Base-by-base conservation (phyloP, 2,329 filamentous ascomycete species). In the Trichoderma oligosporum region DNA sequence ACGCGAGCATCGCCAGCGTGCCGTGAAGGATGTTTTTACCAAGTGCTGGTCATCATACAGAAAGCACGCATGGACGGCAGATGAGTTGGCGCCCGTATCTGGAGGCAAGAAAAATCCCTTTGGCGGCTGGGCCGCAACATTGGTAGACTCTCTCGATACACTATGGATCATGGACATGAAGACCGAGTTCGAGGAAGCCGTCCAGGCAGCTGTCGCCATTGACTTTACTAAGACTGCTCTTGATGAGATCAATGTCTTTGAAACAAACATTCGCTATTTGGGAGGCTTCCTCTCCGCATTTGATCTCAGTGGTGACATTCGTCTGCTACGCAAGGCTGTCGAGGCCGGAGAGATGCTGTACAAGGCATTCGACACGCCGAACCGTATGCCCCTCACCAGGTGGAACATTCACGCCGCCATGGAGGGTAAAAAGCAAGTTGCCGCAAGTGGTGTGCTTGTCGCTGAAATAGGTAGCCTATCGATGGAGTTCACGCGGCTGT, bases 401-500 rank as follows among this genome's bases (percentile, higher is more conserved):
- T 69, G 66, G 67, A 56, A 67, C 25, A 54, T 66, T 2, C 60
- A 65, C 41, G 64, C 58, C 1, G 68, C 67, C 6, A 61, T 64
- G 24, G 55, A 58, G 25, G 68, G 67, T 8, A 60, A 63, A 41
- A 54, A 57, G 31, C 65, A 68, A 42, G 42, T 36, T 1, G 61
- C 64, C 6, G 39, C 51, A 6, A 24, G 45, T 9, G 24, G 27
- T 20, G 24, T 70, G 54, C 71, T 87, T 64, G 73, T 87, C 64
- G 83, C 80, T 61, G 78, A 85, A 73, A 67, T 89, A 65, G 85
- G 85, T 12, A 88, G 85, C 6, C 73, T 91, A 54, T 82, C 82
- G 4, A 69, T 92, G 63, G 88, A 91, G 66, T 88, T 91, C 66
- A 88, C 85, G 4, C 77, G 87, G 8, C 75, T 91, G 45, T 83